These are phyloP conservation scores for Ustilago bromivora DNA, from an alignment of 1,284 basidiomycete species.

Conservation along the genomic window DNA sequence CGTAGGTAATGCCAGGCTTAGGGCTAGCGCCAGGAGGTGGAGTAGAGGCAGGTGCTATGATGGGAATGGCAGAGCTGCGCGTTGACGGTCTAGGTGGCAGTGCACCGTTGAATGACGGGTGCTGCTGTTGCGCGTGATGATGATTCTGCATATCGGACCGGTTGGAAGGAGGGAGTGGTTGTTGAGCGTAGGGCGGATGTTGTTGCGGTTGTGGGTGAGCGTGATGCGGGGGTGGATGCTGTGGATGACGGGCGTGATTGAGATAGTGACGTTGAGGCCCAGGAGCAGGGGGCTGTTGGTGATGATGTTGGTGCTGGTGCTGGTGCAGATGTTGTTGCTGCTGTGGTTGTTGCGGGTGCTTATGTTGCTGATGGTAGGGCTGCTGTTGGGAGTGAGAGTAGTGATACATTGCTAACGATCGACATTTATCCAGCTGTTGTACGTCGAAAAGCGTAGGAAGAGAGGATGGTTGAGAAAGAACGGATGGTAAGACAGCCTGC, in stretches of 20 bases:
- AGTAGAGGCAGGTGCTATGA: slow-evolving; percentile 46
- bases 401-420: slow-evolving; percentile 50
- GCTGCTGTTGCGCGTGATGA: slow-evolving; percentile 31
- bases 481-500: neutral
- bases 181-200: slow-evolving; percentile 10
- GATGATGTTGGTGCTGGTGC: slow-evolving; percentile 24
- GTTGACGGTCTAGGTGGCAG: slow-evolving; percentile 30
- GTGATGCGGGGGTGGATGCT: slow-evolving; percentile 19
- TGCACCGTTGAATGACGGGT: slow-evolving; percentile 37
- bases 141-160: slow-evolving; percentile 37
- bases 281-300: slow-evolving; percentile 10
- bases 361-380: slow-evolving; percentile 41
- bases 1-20: slow-evolving; percentile 26
- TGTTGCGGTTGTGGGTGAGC: slow-evolving; percentile 29
- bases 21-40: slow-evolving; percentile 21
- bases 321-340: slow-evolving; percentile 17
- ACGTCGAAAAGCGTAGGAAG: neutral
- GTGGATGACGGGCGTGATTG: slow-evolving; percentile 15
- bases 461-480: neutral
- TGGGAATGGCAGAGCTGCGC: slow-evolving; percentile 56
- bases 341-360: slow-evolving; percentile 19
- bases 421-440: slow-evolving; percentile 37
- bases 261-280: slow-evolving; percentile 20
- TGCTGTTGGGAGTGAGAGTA: slow-evolving; percentile 46
- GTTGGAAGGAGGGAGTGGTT: slow-evolving; percentile 14